Evolutionary conservation across 306 rosid genomes (phyloP), one percentile per base, ranked within the genome.

Genomic region (Sphenostylis stenocarpa): DNA sequence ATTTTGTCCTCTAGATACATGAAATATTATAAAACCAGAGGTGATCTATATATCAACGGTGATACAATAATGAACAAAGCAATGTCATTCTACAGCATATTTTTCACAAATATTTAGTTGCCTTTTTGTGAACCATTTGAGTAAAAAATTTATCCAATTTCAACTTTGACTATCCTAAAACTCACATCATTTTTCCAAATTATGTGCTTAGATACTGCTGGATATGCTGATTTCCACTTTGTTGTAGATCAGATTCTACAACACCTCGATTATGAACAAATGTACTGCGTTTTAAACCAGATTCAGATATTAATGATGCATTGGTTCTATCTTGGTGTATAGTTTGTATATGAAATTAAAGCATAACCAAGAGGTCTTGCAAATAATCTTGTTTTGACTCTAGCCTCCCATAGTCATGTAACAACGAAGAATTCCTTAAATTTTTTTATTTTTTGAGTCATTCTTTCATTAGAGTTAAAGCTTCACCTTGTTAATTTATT

Each of bases 1-100:
- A 80, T 76, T 67, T 60, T 65, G 76, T 80, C 71, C 83, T 75
- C 78, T 66, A 66, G 58, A 74, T 82, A 34, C 67, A 45, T 70
- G 4, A 62, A 62, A 76, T 64, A 44, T 21, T 47, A 78, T 58
- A 28, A 77, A 72, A 75, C 4, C 56, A 9, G 48, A 78, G 53
- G 62, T 34, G 73, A 16, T 85, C 41, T 9, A 53, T 28, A 57
- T 57, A 26, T 74, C 85, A 77, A 39, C 43, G 26, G 47, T 26
- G 20, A 53, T 48, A 73, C 43, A 20, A 39, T 9, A 20, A 39
- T 9, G 36, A 66, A 80, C 34, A 81, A 72, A 69, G 17, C 38
- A 76, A 19, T 70, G 69, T n/a, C 70, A 53, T 31, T 65, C 62
- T 70, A 52, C 47, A 70, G 1, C 70, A 51, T 82, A 75, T 16